Conservation (phyloP, 2,329 filamentous ascomycete species). For the Zasmidium citrigriseum region DNA sequence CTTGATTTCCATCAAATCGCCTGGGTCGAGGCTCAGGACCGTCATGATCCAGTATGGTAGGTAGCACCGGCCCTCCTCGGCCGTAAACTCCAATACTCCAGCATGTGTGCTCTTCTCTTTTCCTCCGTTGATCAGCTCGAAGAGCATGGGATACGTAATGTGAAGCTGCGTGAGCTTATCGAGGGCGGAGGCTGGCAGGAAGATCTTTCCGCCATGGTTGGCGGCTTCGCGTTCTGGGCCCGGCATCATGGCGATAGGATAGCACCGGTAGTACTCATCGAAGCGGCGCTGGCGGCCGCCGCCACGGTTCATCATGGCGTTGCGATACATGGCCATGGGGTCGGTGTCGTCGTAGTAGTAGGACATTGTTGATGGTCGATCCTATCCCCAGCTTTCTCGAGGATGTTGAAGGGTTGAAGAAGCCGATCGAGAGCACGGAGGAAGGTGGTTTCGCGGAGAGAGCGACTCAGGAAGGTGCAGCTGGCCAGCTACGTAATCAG, state of each 20-base stretch:
- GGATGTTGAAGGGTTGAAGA: no score
- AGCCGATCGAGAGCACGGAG: not conserved
- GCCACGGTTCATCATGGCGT: slow-evolving; percentile 53
- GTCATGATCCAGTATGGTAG: slow-evolving; percentile 98
- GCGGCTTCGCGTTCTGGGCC: slow-evolving; percentile 84
- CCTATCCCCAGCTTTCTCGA: no score
- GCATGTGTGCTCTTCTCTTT: slow-evolving; percentile 82
- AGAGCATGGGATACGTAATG: slow-evolving; percentile 95
- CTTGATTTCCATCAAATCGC: slow-evolving; percentile 92
- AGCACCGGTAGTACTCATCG: slow-evolving; percentile 98
- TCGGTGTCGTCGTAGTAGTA: slow-evolving; percentile 54
- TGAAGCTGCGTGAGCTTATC: slow-evolving; percentile 96
- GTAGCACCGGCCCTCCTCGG: slow-evolving; percentile 95
- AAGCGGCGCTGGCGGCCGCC: slow-evolving; percentile 70
- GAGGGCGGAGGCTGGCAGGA: slow-evolving; percentile 91
- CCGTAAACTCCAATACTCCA: slow-evolving; percentile 95
- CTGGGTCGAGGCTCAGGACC: slow-evolving; percentile 82
- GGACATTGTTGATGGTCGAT: no score
- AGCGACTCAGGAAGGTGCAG: not conserved
- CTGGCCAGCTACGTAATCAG: not conserved
- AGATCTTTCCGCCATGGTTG: slow-evolving; percentile 97
- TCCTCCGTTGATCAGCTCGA: slow-evolving; percentile 90
- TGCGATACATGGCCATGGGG: slow-evolving; percentile 55
- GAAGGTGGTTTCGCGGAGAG: not conserved
- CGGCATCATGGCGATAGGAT: slow-evolving; percentile 91